Evolutionary conservation across 371 early-diverging fungal species (phyloP).

Genomic region (Rhizopus stolonifer): DNA sequence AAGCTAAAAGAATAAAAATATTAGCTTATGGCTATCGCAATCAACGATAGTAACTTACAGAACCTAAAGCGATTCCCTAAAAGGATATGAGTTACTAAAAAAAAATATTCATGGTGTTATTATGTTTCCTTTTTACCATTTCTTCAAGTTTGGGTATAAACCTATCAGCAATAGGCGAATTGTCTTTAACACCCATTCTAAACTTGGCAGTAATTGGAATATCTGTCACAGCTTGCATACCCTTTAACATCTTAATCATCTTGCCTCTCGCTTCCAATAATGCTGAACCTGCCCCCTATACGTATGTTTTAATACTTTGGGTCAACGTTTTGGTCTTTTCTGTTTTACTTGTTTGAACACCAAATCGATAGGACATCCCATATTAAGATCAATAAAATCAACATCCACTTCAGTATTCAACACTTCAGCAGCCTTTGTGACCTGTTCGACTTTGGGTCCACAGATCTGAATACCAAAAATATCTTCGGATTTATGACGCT

Average conservation of each 20-base stretch:
- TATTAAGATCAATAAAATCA: conserved; percentile 95
- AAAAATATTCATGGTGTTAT: too few species aligned
- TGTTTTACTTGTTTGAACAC: conserved; percentile 70
- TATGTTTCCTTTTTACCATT: conserved; percentile 49
- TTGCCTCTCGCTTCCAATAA: conserved; percentile 69
- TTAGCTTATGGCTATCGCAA: too few species aligned
- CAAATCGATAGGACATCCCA: conserved; percentile 95
- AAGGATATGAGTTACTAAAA: background rate
- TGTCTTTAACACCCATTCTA: conserved; percentile 78
- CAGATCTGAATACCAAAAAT: conserved; percentile 93
- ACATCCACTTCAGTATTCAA: conserved; percentile 68
- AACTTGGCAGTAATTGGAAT: conserved; percentile 91
- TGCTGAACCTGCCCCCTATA: conserved; percentile 83
- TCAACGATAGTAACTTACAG: conserved; percentile 42
- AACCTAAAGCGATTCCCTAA: conserved; percentile 44
- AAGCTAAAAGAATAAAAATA: conserved; percentile 35
- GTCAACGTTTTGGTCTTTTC: background rate
- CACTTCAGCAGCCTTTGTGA: conserved; percentile 69
- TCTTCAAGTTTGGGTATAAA: conserved; percentile 68
- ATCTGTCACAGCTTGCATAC: conserved; percentile 69
- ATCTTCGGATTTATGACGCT: conserved; percentile 86
- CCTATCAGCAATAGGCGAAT: conserved; percentile 69
- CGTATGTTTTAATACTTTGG: background rate
- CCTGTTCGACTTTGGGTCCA: conserved; percentile 64
- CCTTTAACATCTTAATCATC: conserved; percentile 75